phyloP scores from a whole-genome alignment of 805 yeast genomes.

The Candida gorgasii region DNA sequence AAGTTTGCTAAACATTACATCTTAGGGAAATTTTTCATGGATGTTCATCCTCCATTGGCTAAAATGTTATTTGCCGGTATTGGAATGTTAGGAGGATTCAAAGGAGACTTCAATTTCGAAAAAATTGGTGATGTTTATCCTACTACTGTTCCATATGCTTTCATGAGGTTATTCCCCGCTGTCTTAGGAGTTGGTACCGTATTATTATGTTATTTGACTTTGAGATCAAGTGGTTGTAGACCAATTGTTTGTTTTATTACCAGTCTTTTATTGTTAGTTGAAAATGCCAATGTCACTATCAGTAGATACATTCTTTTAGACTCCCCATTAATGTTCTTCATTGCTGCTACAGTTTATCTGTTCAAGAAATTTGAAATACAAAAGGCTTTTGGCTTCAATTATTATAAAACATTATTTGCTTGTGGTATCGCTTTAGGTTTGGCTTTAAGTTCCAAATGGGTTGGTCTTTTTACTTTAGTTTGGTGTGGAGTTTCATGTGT shows the following conservation, averaged over 20 bases:
- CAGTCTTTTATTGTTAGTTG: slow-evolving; percentile 56
- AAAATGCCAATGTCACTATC: slow-evolving; percentile 69
- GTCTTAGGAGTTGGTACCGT: slow-evolving; percentile 68
- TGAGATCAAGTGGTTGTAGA: slow-evolving; percentile 71
- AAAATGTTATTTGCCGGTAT: slow-evolving; percentile 75
- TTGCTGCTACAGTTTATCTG: slow-evolving; percentile 68
- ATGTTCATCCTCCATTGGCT: slow-evolving; percentile 79
- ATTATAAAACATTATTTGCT: slow-evolving; percentile 62
- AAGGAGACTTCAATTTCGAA: slow-evolving; percentile 67
- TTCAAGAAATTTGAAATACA: slow-evolving; percentile 66
- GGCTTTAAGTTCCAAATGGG: slow-evolving; percentile 80
- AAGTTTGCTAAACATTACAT: slow-evolving; percentile 90
- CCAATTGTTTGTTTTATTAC: slow-evolving; percentile 62
- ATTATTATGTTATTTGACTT: slow-evolving; percentile 62
- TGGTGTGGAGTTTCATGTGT: slow-evolving; percentile 70
- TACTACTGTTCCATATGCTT: slow-evolving; percentile 55
- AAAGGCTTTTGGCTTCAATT: slow-evolving; percentile 56
- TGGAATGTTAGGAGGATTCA: slow-evolving; percentile 66
- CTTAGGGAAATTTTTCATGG: slow-evolving; percentile 64
- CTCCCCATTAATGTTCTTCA: slow-evolving; percentile 74
- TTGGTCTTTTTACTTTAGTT: slow-evolving; percentile 75
- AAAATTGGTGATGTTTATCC: slow-evolving; percentile 69
- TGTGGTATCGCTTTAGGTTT: slow-evolving; percentile 72
- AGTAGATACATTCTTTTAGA: slow-evolving; percentile 75
- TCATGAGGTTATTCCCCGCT: slow-evolving; percentile 74